Percentiles rank a stretch among this genome's conserved stretches.
Evolutionary conservation across 2,329 filamentous ascomycete genomes (phyloP).

Genomic region (Sclerotinia spermophila): DNA sequence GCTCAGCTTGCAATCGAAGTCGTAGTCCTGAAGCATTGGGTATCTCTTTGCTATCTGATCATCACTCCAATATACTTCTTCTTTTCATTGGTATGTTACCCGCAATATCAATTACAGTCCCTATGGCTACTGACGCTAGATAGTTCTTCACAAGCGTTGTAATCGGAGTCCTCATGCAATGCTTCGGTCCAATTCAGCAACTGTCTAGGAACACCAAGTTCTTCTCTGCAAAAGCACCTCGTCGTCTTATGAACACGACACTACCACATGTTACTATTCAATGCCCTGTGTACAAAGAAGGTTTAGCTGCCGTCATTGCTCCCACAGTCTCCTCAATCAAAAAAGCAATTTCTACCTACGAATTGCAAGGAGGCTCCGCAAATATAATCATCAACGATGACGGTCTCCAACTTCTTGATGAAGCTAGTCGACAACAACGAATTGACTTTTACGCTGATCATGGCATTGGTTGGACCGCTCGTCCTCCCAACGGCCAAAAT

Average conservation of each 20-base stretch:
- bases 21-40: slow-evolving; percentile 59
- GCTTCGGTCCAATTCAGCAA: slow-evolving; percentile 71
- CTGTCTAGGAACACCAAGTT: slow-evolving; percentile 74
- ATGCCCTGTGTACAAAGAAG: slow-evolving; percentile 86
- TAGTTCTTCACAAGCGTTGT: slow-evolving; percentile 74
- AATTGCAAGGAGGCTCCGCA: slow-evolving; percentile 71
- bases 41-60: slow-evolving; percentile 60
- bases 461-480: slow-evolving; percentile 67
- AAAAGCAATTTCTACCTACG: slow-evolving; percentile 72
- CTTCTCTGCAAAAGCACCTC: slow-evolving; percentile 70
- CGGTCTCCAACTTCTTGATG: slow-evolving; percentile 63
- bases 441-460: slow-evolving; percentile 68
- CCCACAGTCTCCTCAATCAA: slow-evolving; percentile 77
- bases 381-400: slow-evolving; percentile 77
- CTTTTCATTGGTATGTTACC: slow-evolving; percentile 56
- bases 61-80: slow-evolving; percentile 71
- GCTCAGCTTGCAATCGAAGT: slow-evolving; percentile 67
- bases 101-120: background rate
- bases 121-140: background rate
- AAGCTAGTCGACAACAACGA: slow-evolving; percentile 58
- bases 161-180: slow-evolving; percentile 69
- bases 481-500: slow-evolving; percentile 59
- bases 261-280: slow-evolving; percentile 79
- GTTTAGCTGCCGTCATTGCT: slow-evolving; percentile 67
- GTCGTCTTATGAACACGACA: slow-evolving; percentile 51